Base-by-base conservation (phyloP, 2,329 filamentous ascomycete genomes). In the Zymoseptoria brevis region DNA sequence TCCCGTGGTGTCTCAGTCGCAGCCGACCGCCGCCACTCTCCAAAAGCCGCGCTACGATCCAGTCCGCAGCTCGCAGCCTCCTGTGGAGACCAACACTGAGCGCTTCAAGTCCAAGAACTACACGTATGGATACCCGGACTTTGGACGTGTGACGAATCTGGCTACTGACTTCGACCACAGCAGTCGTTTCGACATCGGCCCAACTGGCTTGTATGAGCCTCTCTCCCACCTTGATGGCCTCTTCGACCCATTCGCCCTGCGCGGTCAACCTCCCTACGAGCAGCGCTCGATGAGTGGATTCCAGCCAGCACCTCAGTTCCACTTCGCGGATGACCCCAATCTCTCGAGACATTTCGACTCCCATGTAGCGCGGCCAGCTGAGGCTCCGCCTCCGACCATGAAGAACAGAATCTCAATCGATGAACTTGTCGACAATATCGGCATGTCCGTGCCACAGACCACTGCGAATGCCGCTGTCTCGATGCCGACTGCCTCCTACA, bases 1-100 rank as follows among this genome's bases (percentile, higher is more conserved):
- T n/a, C 60, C 60, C 13, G 55, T 60, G 56, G 58, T 60, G 3
- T 56, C 51, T 26, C 41, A 6, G 29, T 53, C 49, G 21, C 29
- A 19, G 24, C 49, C 30, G 9, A 4, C 26, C 26, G 13, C 50
- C n/a, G n/a, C 58, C 5, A 26, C 58, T 21, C 30, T 57, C 53
- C 35, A 41, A 16, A 65, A 64, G 52, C 58, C 64, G n/a, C 64
- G 59, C 21, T 69, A 68, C 62, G 68, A 70, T 55, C 67, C 68
- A 19, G 64, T 69, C 5, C 66, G 67, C 49, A 60, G 63, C 35
- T 67, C 61, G 16, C 61, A 63, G 49, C 60, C 58, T 16, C 52
- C 60, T 13, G 30, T 22, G 19, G 56, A 60, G 50, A 51, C 49
- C 22, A n/a, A 30, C 53, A 35, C 49, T 55, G 26, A 11, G 4